Conservation (phyloP, 768 basidiomycete species). For the Tricholoma saponaceum region DNA sequence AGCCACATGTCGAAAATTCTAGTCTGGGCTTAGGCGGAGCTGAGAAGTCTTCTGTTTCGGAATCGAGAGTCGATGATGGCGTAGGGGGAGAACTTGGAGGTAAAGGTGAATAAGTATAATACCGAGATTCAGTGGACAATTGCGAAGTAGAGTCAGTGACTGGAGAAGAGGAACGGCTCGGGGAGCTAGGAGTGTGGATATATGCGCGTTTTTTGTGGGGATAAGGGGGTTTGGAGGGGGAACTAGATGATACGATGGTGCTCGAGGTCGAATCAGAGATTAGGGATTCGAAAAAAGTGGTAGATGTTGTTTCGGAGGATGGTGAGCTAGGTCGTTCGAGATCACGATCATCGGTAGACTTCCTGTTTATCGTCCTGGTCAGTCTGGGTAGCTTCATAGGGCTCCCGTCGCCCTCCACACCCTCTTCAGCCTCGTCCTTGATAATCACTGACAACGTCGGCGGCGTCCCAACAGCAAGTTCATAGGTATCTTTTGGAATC, state of each 20-base stretch:
- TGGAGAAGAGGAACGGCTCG: not conserved
- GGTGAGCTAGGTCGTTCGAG: not conserved
- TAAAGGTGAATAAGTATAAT: not conserved
- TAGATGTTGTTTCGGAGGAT: not conserved
- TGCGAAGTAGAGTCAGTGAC: not conserved
- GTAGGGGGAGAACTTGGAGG: not conserved
- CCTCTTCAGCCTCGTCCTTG: not conserved
- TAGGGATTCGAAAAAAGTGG: not conserved
- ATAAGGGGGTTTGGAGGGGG: not conserved
- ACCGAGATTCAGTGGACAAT: not conserved
- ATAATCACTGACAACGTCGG: conserved; percentile 17
- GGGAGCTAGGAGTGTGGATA: not conserved
- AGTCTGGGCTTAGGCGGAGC: not conserved
- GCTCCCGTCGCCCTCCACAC: not conserved
- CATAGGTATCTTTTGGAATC: conserved; percentile 31
- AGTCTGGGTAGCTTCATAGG: too few species aligned
- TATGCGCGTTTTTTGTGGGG: not conserved
- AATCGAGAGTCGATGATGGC: not conserved
- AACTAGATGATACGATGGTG: not conserved
- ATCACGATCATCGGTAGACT: not conserved
- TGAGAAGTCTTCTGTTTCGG: not conserved
- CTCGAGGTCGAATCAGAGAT: not conserved
- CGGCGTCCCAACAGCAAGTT: conserved; percentile 31
- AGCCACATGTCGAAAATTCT: not conserved
- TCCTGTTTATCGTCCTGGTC: not conserved